Evolutionary conservation across 495 filamentous ascomycete genomes (phyloP), one percentile per base, ranked within the genome.

Genomic region (Chaetomium cochliodes): DNA sequence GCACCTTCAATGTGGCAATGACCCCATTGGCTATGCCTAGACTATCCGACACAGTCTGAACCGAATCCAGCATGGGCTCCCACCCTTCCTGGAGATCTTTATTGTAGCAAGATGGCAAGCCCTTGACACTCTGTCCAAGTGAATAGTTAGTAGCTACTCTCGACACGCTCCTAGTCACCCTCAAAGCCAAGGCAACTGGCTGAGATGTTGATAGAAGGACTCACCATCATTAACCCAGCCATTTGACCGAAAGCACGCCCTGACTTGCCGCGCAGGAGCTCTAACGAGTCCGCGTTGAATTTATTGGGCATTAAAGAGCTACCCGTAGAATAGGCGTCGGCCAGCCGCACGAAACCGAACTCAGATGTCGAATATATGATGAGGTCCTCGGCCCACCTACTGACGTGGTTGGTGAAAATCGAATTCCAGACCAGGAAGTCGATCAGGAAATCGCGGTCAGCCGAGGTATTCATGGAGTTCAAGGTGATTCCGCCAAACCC

Each of bases 261-360:
- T 41, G 84, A 80, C 81, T 97, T 97, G 20, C 93, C 93, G 6
- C 93, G 84, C 37, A 98, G 82, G 54, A 98, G 85, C 76, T 97
- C 93, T 39, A 97, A 79, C 63, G 84, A 86, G 77, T 98, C 93
- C 53, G 85, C 82, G 74, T 90, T 89, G 74, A 81, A 81, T 71
- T 96, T 96, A 81, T 98, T 92, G 51, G 92, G 92, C 92, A 97
- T 96, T 49, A 96, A 78, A 20, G 87, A 91, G 64, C 85, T 89
- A 42, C 92, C 92, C 2, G 92, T 96, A 8, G 85, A 87, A 75
- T 96, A 96, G 2, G 90, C 90, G 71, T 97, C 92, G 9, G 92
- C 92, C 28, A 96, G 78, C 59, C 84, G 82, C 50, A 96, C 86
- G 72, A 92, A 96, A 54, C 88, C 86, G 69, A 96, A 96, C 76